A percentile compares a stretch with the other conserved stretches of the same genome.
Evolutionary conservation across 371 early-diverging fungal species (phyloP).

Genomic region (Dinochytrium kinnereticum): DNA sequence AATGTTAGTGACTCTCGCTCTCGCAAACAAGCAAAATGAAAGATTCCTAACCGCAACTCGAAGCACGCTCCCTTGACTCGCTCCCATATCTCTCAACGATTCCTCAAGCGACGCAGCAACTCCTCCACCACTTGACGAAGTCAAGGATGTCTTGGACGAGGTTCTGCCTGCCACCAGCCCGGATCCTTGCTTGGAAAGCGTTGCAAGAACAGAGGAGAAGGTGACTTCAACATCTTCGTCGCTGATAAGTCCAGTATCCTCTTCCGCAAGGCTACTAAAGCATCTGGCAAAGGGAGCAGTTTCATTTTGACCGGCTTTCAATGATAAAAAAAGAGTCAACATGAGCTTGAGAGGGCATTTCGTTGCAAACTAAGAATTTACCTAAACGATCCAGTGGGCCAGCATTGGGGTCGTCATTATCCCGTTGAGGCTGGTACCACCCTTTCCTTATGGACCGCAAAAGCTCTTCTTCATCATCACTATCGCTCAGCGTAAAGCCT

Average conservation of each 20-base stretch:
- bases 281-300: constrained; percentile 52
- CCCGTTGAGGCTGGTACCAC: not conserved
- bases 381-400: not conserved
- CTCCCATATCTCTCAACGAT: not conserved
- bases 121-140: not conserved
- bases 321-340: not conserved
- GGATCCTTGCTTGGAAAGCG: not conserved
- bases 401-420: not conserved
- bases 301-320: constrained; percentile 41
- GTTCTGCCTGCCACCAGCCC: not conserved
- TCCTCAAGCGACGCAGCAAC: not conserved
- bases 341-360: not conserved
- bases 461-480: constrained; percentile 46
- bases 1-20: no score
- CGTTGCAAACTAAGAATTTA: not conserved
- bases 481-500: constrained; percentile 45
- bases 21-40: not conserved
- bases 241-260: constrained; percentile 17
- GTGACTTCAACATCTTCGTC: constrained; percentile 13
- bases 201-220: not conserved
- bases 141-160: not conserved
- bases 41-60: not conserved
- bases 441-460: constrained; percentile 31
- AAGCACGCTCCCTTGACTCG: not conserved
- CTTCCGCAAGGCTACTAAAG: constrained; percentile 30